phyloP scores from a whole-genome alignment of 148 eudicot genomes.

The Cornus florida region DNA sequence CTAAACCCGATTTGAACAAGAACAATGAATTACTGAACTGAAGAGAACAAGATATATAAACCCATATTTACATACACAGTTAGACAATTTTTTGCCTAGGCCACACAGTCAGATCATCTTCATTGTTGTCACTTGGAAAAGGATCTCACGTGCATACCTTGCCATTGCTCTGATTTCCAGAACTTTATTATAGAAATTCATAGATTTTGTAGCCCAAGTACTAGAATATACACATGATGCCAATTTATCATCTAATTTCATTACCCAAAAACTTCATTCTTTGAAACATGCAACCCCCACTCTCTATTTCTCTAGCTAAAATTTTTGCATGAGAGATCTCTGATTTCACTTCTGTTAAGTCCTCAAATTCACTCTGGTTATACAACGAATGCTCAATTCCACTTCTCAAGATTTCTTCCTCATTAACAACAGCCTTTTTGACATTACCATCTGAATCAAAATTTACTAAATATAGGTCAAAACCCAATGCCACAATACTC shows the following conservation, averaged over 20 bases:
- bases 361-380: slow-evolving; percentile 37
- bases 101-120: slow-evolving; percentile 17
- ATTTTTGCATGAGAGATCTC: slow-evolving; percentile 58
- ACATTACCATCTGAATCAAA: slow-evolving; percentile 54
- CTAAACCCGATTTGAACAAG: too few relatives aligned
- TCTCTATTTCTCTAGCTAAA: slow-evolving; percentile 64
- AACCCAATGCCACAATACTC: slow-evolving; percentile 89
- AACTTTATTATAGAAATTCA: slow-evolving; percentile 35
- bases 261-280: slow-evolving; percentile 56
- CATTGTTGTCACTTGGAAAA: slow-evolving; percentile 15
- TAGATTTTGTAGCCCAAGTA: slow-evolving; percentile 1
- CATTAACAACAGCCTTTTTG: slow-evolving; percentile 62
- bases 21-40: too few relatives aligned
- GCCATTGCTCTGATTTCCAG: slow-evolving; percentile 59
- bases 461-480: slow-evolving; percentile 62
- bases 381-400: slow-evolving; percentile 37
- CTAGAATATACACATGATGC: slow-evolving; percentile 13
- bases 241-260: slow-evolving; percentile 29
- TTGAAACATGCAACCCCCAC: slow-evolving; percentile 49
- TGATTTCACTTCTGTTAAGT: slow-evolving; percentile 38
- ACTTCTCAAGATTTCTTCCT: slow-evolving; percentile 71
- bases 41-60: too few relatives aligned
- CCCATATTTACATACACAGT: too few relatives aligned
- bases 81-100: too few relatives aligned
- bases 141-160: slow-evolving; percentile 58